These are phyloP conservation scores for Lentinula aciculospora DNA, from an alignment of 768 basidiomycete species.

Conservation along the genomic window DNA sequence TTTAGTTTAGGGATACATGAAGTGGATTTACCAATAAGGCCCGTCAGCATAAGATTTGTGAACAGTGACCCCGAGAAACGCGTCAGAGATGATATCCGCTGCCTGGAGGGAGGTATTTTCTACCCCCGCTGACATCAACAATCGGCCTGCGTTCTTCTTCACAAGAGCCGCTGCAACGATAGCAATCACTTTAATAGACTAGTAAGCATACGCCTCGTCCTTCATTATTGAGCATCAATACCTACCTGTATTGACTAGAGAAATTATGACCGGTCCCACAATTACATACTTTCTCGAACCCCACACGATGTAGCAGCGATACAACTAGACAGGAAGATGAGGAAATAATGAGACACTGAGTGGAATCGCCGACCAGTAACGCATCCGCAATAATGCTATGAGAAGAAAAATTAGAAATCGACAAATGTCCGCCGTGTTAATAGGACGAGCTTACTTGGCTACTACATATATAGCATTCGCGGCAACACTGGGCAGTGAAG, in stretches of 20 bases:
- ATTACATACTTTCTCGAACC: background rate
- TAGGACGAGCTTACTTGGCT: background rate
- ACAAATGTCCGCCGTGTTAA: background rate
- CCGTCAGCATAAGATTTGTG: background rate
- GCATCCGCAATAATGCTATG: background rate
- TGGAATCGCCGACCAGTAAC: background rate
- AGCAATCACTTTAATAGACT: background rate
- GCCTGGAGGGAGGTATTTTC: background rate
- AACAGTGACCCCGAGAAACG: background rate
- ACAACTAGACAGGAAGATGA: background rate
- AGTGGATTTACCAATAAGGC: background rate
- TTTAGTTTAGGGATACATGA: background rate
- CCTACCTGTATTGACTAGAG: background rate
- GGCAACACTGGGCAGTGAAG: background rate
- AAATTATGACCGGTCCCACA: background rate
- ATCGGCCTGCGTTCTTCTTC: background rate
- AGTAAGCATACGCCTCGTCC: background rate
- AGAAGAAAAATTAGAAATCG: background rate
- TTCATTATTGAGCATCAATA: too few species aligned
- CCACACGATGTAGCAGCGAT: slow-evolving; percentile 2
- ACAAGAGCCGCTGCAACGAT: background rate
- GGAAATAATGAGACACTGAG: background rate
- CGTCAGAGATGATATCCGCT: background rate
- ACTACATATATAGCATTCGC: background rate
- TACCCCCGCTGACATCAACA: background rate